These are phyloP conservation scores for Nyctanthes arbortristis DNA, from an alignment of 257 asterid species.

Conservation along the genomic window DNA sequence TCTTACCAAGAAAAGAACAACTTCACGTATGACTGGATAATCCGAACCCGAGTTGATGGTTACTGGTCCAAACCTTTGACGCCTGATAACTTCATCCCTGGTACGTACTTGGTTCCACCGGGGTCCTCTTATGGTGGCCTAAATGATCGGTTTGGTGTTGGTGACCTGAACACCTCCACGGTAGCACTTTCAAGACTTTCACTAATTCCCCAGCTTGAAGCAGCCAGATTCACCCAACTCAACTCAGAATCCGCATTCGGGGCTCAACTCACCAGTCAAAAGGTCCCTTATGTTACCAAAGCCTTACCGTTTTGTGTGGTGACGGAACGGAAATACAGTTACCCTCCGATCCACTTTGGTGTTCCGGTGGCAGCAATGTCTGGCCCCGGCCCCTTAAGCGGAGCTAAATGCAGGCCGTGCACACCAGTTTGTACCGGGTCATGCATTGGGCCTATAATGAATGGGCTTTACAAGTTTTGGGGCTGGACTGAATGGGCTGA, in stretches of 20 bases:
- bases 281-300: constrained; percentile 39
- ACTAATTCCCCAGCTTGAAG: constrained; percentile 60
- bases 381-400: constrained; percentile 78
- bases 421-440: constrained; percentile 55
- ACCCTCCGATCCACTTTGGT: constrained; percentile 63
- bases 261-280: constrained; percentile 67
- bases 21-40: constrained; percentile 88
- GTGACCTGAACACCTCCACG: constrained; percentile 70
- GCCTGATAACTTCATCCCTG: constrained; percentile 63
- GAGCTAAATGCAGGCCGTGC: constrained; percentile 93
- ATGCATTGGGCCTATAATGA: constrained; percentile 69
- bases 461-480: constrained; percentile 53
- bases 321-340: constrained; percentile 65
- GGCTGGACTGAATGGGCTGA: constrained; percentile 91
- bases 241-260: constrained; percentile 85
- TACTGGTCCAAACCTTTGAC: constrained; percentile 71
- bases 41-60: constrained; percentile 88
- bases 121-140: constrained; percentile 89
- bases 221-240: constrained; percentile 56
- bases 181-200: constrained; percentile 90
- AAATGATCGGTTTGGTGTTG: constrained; percentile 88
- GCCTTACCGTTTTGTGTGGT: constrained; percentile 77
- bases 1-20: constrained; percentile 58
- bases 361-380: constrained; percentile 85
- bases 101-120: constrained; percentile 68